Conservation (phyloP, 495 filamentous ascomycete genomes). For the Saxophila tyrrhenica region DNA sequence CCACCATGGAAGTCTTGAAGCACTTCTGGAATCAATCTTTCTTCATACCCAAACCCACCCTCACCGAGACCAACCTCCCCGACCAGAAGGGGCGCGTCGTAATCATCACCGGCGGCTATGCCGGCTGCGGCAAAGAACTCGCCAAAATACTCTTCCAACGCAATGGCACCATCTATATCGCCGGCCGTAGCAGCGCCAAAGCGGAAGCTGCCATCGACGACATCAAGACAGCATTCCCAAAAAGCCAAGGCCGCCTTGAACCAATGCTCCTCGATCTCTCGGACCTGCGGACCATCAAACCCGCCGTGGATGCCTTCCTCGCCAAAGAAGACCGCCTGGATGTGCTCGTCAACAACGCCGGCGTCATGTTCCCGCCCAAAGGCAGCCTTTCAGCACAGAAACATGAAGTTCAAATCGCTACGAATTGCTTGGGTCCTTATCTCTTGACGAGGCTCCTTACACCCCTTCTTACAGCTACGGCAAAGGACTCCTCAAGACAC, state of each 20-base stretch:
- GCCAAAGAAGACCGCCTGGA: slow-evolving; percentile 34
- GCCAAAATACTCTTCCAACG: slow-evolving; percentile 35
- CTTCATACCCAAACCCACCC: slow-evolving; percentile 12
- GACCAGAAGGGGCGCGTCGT: slow-evolving; percentile 22
- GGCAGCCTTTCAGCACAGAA: slow-evolving; percentile 28
- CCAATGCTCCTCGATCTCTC: slow-evolving; percentile 35
- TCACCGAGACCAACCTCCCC: slow-evolving; percentile 17
- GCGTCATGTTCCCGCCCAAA: slow-evolving; percentile 33
- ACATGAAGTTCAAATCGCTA: slow-evolving; percentile 36
- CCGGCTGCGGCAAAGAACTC: slow-evolving; percentile 39
- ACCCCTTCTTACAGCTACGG: slow-evolving; percentile 33
- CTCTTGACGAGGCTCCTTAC: slow-evolving; percentile 36
- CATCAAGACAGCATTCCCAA: slow-evolving; percentile 17
- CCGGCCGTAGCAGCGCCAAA: slow-evolving; percentile 37
- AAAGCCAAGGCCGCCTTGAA: slow-evolving; percentile 26
- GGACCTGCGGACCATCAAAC: slow-evolving; percentile 37
- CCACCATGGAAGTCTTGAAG: neutral
- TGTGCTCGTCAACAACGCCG: slow-evolving; percentile 41
- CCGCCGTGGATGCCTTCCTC: slow-evolving; percentile 32
- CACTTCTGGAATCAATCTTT: slow-evolving; percentile 3
- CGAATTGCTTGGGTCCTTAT: slow-evolving; percentile 38
- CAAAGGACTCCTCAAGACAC: slow-evolving; percentile 7
- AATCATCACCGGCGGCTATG: slow-evolving; percentile 41
- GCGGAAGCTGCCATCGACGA: slow-evolving; percentile 27
- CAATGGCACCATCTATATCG: slow-evolving; percentile 42